phyloP scores from a whole-genome alignment of 257 asterid genomes.

The Lycium barbarum region DNA sequence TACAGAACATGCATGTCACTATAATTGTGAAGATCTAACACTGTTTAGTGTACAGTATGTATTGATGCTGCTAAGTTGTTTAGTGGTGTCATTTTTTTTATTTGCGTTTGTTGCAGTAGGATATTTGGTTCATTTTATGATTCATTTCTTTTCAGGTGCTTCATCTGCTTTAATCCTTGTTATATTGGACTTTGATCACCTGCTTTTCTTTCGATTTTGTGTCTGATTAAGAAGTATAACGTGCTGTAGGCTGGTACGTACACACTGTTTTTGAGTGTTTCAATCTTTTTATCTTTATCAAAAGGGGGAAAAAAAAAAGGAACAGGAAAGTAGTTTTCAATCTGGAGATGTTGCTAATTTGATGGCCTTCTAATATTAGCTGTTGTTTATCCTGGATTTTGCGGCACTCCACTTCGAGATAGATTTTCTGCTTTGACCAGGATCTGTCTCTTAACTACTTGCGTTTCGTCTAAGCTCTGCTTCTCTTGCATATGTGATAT shows the following conservation, averaged over 20 bases:
- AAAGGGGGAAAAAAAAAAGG: too few relatives aligned
- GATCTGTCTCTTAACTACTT: background rate
- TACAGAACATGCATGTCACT: background rate
- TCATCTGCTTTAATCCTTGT: background rate
- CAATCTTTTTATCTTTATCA: background rate
- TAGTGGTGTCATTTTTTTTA: background rate
- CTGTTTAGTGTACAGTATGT: background rate
- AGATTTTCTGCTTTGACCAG: background rate
- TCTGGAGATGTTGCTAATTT: background rate
- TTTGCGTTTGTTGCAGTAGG: background rate
- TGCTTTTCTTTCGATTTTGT: background rate
- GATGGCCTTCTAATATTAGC: background rate
- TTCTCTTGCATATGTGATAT: background rate
- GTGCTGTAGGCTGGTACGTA: background rate
- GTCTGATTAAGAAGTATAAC: background rate
- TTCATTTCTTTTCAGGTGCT: slow-evolving; percentile 7
- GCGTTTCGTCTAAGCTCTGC: background rate
- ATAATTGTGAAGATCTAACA: background rate
- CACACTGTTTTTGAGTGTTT: background rate
- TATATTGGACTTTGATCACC: background rate
- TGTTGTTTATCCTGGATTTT: background rate
- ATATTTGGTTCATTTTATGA: background rate
- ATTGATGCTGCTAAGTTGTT: background rate
- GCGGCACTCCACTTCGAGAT: background rate
- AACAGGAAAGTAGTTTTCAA: background rate